Base-by-base conservation (phyloP, 306 rosid genomes). In the Castanopsis chinensis region DNA sequence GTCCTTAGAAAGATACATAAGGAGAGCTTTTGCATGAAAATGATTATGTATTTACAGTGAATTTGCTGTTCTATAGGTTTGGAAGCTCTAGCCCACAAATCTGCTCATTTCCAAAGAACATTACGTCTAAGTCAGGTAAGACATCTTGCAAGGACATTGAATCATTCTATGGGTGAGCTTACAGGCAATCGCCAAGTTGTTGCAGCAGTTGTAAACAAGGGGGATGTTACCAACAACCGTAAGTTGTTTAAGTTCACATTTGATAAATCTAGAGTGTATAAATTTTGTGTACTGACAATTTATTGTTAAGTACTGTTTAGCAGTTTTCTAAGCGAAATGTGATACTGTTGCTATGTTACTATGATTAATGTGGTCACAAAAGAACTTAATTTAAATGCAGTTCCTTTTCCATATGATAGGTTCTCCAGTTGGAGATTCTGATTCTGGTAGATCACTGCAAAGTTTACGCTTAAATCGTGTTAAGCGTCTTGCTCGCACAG, bases 401-500 rank as follows among this genome's bases (percentile, higher is more conserved):
- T 75, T 75, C 21, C 72, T 25, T 75, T 28, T 45, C 53, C 35
- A 75, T 75, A 30, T 75, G 25, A 77, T 35, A 75, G 87, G 79
- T 67, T 54, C 78, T 81, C 79, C 37, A 80, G 68, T 49, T 78
- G 79, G 85, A 58, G 77, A 73, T 30, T 53, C 18, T 27, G 76
- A 69, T 86, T 82, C 84, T 57, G 86, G 87, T 56, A 82, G 80
- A 77, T 80, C 59, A 25, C 69, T 78, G 1, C 84, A 76, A 76
- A 84, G 88, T 1, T 27, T 90, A 69, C 88, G 96, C 53, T 87
- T 93, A 78, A 92, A 79, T 80, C 67, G 87, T 23, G 85, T 92
- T 33, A 94, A 90, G 78, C 86, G 83, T 45, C 89, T 94, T 45
- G 97, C 96, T 0, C 78, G 96, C 56, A 70, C 85, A 43, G 61